A percentile compares a stretch with the other conserved stretches of the same genome.
Conservation (phyloP, 208 protist species). For the Angomonas ambiguus region DNA sequence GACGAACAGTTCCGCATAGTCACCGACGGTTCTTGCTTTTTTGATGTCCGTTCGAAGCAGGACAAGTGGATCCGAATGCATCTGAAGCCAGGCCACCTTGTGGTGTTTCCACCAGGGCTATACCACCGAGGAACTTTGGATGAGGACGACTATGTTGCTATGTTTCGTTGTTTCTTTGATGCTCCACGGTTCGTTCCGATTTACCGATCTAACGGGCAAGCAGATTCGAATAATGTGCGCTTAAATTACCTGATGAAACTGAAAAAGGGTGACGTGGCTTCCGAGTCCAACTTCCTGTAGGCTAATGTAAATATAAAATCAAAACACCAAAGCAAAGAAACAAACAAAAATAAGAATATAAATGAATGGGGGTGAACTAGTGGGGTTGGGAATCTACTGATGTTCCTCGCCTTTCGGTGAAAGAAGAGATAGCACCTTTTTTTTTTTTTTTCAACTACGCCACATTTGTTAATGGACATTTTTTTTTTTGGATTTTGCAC, state of each 20-base stretch:
- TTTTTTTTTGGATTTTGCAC: too few species aligned
- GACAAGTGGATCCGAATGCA: constrained; percentile 93
- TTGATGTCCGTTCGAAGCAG: constrained; percentile 88
- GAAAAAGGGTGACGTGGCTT: constrained; percentile 84
- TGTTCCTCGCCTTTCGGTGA: not conserved
- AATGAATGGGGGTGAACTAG: not conserved
- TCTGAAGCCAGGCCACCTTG: constrained; percentile 67
- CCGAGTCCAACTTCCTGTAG: constrained; percentile 67
- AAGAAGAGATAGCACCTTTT: not conserved
- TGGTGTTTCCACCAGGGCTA: constrained; percentile 81
- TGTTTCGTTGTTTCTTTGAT: constrained; percentile 81
- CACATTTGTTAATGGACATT: not conserved
- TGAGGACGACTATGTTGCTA: constrained; percentile 84
- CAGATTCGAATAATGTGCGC: constrained; percentile 67
- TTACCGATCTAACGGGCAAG: constrained; percentile 57
- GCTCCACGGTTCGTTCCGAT: constrained; percentile 79
- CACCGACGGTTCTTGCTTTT: constrained; percentile 86
- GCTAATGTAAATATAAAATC: too few species aligned
- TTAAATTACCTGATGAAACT: constrained; percentile 85
- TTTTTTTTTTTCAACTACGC: not conserved
- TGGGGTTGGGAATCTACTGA: constrained; percentile 12
- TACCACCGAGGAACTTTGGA: constrained; percentile 86
- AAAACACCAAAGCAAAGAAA: not conserved
- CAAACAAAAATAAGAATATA: not conserved
- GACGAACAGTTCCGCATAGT: constrained; percentile 91